phyloP scores from a whole-genome alignment of 345 rosid genomes.

The Corchorus olitorius region DNA sequence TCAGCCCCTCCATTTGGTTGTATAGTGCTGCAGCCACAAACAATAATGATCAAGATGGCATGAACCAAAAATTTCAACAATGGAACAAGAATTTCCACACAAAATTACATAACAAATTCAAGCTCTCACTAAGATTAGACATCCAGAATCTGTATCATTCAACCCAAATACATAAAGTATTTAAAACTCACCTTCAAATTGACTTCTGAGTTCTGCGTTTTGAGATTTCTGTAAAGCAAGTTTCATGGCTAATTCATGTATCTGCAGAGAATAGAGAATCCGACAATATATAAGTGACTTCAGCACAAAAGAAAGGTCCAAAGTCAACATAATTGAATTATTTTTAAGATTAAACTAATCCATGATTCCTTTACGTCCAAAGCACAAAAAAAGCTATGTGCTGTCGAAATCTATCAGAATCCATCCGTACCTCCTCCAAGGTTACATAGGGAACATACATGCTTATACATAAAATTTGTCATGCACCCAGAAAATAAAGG shows the following conservation, averaged over 20 bases:
- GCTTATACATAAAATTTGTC: neutral
- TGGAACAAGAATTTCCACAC: neutral
- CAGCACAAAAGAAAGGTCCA: neutral
- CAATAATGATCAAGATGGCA: conserved; percentile 10
- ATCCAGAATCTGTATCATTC: neutral
- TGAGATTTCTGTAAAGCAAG: conserved; percentile 87
- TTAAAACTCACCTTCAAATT: conserved; percentile 72
- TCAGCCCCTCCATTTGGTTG: conserved; percentile 73
- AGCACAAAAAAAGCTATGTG: conserved; percentile 4
- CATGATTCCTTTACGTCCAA: neutral
- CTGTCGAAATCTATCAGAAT: neutral
- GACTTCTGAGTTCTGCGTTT: conserved; percentile 79
- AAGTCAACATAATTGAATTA: conserved; percentile 2
- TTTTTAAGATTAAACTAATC: too few relatives aligned
- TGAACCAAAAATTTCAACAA: conserved; percentile 1
- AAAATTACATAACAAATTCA: too few relatives aligned
- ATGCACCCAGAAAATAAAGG: conserved; percentile 4
- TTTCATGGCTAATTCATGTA: conserved; percentile 82
- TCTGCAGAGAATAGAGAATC: conserved; percentile 46
- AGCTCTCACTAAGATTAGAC: neutral
- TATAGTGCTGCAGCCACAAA: conserved; percentile 53
- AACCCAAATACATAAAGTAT: neutral
- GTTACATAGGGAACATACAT: neutral
- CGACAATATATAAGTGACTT: conserved; percentile 5
- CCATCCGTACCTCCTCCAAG: conserved; percentile 2